Percentiles rank a stretch among this genome's conserved stretches.
Evolutionary conservation across 1,284 basidiomycete species (phyloP).

Genomic region (Tremellales sp.): DNA sequence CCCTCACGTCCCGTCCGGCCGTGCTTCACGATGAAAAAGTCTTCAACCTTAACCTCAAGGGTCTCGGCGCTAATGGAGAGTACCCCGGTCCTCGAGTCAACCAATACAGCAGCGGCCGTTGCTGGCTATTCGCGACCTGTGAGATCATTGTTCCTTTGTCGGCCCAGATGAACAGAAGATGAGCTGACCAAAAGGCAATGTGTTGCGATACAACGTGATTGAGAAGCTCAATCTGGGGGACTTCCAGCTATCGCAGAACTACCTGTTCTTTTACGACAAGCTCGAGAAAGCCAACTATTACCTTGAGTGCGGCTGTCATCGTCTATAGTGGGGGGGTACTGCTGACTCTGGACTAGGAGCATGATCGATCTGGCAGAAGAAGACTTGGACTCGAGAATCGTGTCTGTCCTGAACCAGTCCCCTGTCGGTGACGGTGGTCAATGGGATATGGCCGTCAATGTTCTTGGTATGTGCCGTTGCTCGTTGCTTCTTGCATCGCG

Average conservation of each 20-base stretch:
- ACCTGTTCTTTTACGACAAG: slow-evolving; percentile 92
- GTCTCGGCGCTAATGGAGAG: slow-evolving; percentile 52
- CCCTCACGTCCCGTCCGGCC: slow-evolving; percentile 64
- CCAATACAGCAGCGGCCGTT: slow-evolving; percentile 80
- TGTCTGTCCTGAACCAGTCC: slow-evolving; percentile 68
- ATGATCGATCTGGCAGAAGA: slow-evolving; percentile 76
- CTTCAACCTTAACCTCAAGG: slow-evolving; percentile 71
- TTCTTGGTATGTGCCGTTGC: slow-evolving; percentile 54
- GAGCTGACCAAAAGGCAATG: slow-evolving; percentile 55
- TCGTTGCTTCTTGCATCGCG: neutral
- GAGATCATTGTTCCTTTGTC: slow-evolving; percentile 10
- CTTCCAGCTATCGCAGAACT: slow-evolving; percentile 82
- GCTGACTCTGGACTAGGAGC: slow-evolving; percentile 21
- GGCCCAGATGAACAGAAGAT: no score
- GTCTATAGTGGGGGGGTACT: neutral
- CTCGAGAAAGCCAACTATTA: slow-evolving; percentile 94
- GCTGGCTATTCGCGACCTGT: slow-evolving; percentile 90
- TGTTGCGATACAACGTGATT: slow-evolving; percentile 77
- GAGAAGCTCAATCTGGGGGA: slow-evolving; percentile 78
- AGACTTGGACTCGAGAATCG: slow-evolving; percentile 74
- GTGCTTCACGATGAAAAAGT: slow-evolving; percentile 68
- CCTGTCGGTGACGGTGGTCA: slow-evolving; percentile 90
- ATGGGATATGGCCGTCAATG: slow-evolving; percentile 91
- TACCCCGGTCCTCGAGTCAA: slow-evolving; percentile 71
- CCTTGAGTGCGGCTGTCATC: slow-evolving; percentile 60